A percentile compares a stretch with the other conserved stretches of the same genome.
Evolutionary conservation across 495 filamentous ascomycete species (phyloP).

Genomic region (Xylaria scruposa): DNA sequence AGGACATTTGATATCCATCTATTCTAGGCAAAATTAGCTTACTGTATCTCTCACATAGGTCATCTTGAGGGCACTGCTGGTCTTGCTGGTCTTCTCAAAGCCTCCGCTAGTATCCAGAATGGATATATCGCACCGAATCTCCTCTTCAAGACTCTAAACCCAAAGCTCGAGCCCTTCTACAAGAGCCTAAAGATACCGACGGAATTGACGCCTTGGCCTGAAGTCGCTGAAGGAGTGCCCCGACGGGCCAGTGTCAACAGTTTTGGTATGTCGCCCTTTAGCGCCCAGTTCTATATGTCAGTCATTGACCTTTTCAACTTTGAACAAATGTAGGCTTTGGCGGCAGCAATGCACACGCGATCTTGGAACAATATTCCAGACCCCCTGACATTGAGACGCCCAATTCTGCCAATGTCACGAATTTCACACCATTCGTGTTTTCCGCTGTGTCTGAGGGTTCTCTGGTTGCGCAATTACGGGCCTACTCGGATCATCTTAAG

Average conservation of each 20-base stretch:
- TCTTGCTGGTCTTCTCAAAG: conserved; percentile 55
- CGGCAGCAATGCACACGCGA: conserved; percentile 43
- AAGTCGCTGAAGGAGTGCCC: conserved; percentile 13
- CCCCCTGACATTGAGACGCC: no score
- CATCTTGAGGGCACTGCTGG: conserved; percentile 56
- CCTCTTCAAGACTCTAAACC: conserved; percentile 51
- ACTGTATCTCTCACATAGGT: conserved; percentile 30
- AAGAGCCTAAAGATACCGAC: conserved; percentile 5
- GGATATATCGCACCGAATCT: conserved; percentile 42
- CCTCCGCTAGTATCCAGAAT: conserved; percentile 51
- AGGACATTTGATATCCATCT: background rate
- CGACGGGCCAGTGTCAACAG: conserved; percentile 24
- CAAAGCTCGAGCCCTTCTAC: conserved; percentile 32
- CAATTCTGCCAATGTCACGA: background rate
- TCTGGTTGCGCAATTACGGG: conserved; percentile 9
- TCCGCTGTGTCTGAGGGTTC: conserved; percentile 19
- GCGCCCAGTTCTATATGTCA: background rate
- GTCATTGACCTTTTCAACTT: background rate
- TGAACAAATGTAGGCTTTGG: conserved; percentile 34
- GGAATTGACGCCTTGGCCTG: background rate
- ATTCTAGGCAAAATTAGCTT: background rate
- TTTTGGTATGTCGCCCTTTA: conserved; percentile 24
- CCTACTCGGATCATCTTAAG: conserved; percentile 13
- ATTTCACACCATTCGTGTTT: conserved; percentile 23
- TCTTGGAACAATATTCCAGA: conserved; percentile 36